Evolutionary conservation across 2,329 filamentous ascomycete genomes (phyloP).

Genomic region (Cladosporium halotolerans): DNA sequence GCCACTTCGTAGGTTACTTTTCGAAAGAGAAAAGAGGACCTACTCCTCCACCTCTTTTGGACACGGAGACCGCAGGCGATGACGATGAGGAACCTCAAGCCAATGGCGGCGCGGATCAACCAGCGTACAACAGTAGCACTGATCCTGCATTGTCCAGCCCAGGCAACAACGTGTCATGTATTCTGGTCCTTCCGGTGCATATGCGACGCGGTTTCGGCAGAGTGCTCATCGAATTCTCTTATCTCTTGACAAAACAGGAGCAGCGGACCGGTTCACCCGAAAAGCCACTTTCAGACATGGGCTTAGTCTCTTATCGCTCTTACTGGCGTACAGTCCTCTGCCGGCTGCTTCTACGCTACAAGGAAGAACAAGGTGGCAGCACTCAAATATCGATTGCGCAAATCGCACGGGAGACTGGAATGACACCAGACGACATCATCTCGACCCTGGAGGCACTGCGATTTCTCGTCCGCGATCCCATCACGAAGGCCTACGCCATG

Average conservation of each 20-base stretch:
- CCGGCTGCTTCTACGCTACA: constrained; percentile 67
- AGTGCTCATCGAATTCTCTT: constrained; percentile 95
- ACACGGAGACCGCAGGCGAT: constrained; percentile 23
- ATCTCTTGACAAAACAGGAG: constrained; percentile 87
- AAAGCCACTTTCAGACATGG: constrained; percentile 97
- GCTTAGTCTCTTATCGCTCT: constrained; percentile 90
- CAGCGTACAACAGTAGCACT: constrained; percentile 13
- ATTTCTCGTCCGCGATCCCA: constrained; percentile 80
- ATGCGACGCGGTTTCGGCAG: constrained; percentile 96
- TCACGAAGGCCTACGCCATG: constrained; percentile 83
- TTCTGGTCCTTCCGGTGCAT: constrained; percentile 90
- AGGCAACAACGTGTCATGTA: constrained; percentile 91
- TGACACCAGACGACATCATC: constrained; percentile 94
- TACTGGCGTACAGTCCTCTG: constrained; percentile 93
- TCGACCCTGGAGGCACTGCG: constrained; percentile 86
- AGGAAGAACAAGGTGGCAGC: constrained; percentile 28
- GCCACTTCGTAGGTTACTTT: constrained; percentile 98
- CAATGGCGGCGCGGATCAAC: constrained; percentile 18
- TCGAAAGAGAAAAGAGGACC: constrained; percentile 83
- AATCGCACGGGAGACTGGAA: constrained; percentile 83
- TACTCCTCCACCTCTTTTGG: constrained; percentile 63
- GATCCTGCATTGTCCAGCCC: constrained; percentile 29
- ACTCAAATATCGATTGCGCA: constrained; percentile 46
- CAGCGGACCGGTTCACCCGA: constrained; percentile 92
- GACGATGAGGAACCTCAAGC: constrained; percentile 16